phyloP scores from a whole-genome alignment of 139 green algal species.

The Coccomyxa sp. region DNA sequence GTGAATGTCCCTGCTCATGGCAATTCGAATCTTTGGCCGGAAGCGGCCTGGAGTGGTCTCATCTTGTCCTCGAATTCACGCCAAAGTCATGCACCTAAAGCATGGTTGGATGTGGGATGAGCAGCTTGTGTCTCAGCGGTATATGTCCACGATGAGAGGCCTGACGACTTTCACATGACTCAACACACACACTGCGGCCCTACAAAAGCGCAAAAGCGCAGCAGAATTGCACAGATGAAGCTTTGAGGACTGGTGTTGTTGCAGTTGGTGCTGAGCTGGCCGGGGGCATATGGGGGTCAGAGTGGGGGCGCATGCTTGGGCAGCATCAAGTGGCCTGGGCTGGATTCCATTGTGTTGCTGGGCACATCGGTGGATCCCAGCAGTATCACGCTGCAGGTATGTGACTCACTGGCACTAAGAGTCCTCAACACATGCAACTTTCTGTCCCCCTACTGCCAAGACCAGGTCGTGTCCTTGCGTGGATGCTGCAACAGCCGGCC shows the following conservation, averaged over 20 bases:
- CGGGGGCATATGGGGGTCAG: neutral
- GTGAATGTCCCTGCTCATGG: neutral
- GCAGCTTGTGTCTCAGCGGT: neutral
- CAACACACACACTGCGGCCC: too few species aligned
- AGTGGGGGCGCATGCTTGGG: neutral
- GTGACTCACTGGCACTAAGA: too few species aligned
- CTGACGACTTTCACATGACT: neutral
- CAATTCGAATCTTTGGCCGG: neutral
- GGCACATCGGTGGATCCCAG: neutral
- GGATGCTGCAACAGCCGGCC: too few species aligned
- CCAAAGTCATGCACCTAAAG: neutral
- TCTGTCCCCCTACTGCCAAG: too few species aligned
- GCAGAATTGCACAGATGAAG: neutral
- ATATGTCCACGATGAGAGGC: neutral
- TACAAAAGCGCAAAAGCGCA: neutral
- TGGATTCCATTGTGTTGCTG: neutral
- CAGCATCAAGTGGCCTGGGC: neutral
- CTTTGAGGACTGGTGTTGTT: neutral
- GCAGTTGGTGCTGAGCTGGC: neutral
- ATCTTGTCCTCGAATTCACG: neutral
- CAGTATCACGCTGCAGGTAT: neutral
- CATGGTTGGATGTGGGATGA: neutral
- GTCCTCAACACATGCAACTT: too few species aligned
- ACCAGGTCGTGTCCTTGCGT: too few species aligned
- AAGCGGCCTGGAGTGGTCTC: neutral